Evolutionary conservation across 176 grass and related monocot species (phyloP).

Genomic region (Puccinellia tenuiflora): DNA sequence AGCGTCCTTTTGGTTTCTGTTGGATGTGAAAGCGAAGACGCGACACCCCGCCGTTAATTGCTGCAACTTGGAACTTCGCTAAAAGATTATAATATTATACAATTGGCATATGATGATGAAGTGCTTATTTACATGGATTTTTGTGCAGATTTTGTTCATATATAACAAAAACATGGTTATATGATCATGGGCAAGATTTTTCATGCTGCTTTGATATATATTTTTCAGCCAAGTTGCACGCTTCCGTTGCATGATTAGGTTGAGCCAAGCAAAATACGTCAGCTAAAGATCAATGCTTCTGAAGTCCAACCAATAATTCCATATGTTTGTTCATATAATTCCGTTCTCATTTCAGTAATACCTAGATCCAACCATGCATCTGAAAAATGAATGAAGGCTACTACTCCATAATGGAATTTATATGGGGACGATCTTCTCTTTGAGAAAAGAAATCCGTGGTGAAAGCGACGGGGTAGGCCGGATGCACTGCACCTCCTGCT

Average conservation of each 20-base stretch:
- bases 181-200: neutral
- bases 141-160: too few relatives aligned
- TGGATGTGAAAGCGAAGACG: slow-evolving; percentile 36
- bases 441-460: neutral
- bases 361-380: neutral
- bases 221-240: neutral
- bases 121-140: too few relatives aligned
- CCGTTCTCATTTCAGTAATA: neutral
- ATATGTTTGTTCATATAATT: neutral
- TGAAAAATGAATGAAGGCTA: neutral
- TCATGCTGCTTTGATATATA: neutral
- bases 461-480: neutral
- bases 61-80: neutral
- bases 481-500: neutral
- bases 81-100: too few relatives aligned
- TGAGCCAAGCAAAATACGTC: neutral
- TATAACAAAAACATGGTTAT: too few relatives aligned
- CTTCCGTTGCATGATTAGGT: neutral
- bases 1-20: slow-evolving; percentile 15
- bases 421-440: neutral
- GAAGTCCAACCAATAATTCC: neutral
- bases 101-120: too few relatives aligned
- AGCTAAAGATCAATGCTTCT: neutral
- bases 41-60: slow-evolving; percentile 15
- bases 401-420: neutral